Conservation (phyloP, 495 filamentous ascomycete species). For the Podospora comata region DNA sequence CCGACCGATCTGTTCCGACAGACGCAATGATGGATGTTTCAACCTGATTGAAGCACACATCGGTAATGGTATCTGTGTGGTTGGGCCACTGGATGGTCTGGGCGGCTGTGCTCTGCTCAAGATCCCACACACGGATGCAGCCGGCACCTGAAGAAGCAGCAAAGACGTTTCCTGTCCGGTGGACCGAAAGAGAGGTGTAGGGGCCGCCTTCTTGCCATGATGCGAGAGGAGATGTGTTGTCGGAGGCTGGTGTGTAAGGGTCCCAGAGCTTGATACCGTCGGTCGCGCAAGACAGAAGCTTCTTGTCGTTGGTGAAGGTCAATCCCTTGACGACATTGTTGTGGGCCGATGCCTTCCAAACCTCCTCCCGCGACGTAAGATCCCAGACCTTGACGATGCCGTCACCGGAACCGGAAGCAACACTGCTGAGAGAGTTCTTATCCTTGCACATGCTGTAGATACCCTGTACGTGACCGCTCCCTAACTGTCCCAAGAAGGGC, state of each 20-base stretch:
- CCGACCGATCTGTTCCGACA: conserved; percentile 74
- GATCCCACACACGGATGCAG: conserved; percentile 79
- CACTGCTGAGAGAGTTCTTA: conserved; percentile 60
- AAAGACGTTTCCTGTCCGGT: conserved; percentile 65
- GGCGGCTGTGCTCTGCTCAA: conserved; percentile 65
- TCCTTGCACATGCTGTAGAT: conserved; percentile 74
- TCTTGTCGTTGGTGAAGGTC: conserved; percentile 78
- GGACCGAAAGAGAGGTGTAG: conserved; percentile 82
- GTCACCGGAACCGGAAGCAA: conserved; percentile 79
- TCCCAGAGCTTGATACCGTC: conserved; percentile 90
- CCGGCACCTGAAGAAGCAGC: conserved; percentile 78
- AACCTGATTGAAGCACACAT: conserved; percentile 85
- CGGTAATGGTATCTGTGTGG: conserved; percentile 84
- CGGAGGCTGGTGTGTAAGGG: conserved; percentile 66
- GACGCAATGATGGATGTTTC: conserved; percentile 89
- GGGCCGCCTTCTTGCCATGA: conserved; percentile 79
- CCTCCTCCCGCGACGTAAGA: conserved; percentile 70
- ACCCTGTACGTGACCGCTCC: conserved; percentile 89
- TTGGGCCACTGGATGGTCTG: conserved; percentile 86
- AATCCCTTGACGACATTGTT: conserved; percentile 84
- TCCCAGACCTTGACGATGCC: conserved; percentile 95
- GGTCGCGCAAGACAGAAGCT: conserved; percentile 83
- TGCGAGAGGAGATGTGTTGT: conserved; percentile 60
- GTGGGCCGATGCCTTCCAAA: conserved; percentile 77
- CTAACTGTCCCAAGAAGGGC: conserved; percentile 85